These are phyloP conservation scores for Fraxinus albicans DNA, from an alignment of 305 asterid species.

Conservation along the genomic window DNA sequence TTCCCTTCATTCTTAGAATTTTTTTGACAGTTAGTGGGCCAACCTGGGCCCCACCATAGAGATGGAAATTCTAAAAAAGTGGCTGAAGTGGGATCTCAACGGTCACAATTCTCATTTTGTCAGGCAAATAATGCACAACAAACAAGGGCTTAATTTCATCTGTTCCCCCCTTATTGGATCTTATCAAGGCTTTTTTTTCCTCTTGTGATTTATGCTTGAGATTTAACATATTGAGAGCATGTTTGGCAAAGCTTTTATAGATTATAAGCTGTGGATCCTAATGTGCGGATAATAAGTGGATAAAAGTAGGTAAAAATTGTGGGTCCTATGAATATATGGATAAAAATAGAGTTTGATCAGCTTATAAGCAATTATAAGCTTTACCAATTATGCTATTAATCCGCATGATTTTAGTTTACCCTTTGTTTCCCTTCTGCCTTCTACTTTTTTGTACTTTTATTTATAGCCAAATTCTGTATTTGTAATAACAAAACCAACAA, in stretches of 20 bases:
- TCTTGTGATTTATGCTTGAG: background rate
- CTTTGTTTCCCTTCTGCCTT: constrained; percentile 9
- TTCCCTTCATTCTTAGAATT: too few species aligned
- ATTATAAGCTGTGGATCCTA: background rate
- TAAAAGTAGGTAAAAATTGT: background rate
- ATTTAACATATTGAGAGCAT: background rate
- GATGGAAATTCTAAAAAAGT: too few species aligned
- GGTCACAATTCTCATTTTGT: too few species aligned
- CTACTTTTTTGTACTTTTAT: background rate
- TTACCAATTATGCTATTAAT: background rate
- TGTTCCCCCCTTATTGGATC: background rate
- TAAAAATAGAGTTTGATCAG: background rate
- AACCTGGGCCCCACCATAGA: too few species aligned
- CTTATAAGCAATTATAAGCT: background rate
- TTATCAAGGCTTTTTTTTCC: background rate
- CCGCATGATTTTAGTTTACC: background rate
- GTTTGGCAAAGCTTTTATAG: background rate
- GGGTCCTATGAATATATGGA: background rate
- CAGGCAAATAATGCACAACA: too few species aligned
- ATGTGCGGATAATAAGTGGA: background rate
- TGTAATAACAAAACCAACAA: background rate
- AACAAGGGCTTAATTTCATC: background rate
- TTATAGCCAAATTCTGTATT: background rate
- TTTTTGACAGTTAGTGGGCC: too few species aligned
- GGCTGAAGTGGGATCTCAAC: too few species aligned